phyloP scores from a whole-genome alignment of 1,139 yeast species.

The Blastobotrys aristatus region DNA sequence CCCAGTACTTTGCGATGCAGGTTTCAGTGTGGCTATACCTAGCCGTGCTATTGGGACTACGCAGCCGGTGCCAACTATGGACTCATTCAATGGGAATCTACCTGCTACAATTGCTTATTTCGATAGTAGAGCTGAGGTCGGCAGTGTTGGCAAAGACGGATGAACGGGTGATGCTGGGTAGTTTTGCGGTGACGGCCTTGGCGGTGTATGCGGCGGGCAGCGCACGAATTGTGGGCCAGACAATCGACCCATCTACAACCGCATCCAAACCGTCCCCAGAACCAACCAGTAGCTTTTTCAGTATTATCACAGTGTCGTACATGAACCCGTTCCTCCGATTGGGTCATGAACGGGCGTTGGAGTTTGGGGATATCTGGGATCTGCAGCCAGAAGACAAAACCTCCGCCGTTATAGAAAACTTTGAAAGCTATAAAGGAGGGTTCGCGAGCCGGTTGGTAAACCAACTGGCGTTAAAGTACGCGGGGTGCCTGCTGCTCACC shows the following conservation, averaged over 20 bases:
- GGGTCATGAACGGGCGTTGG: not conserved
- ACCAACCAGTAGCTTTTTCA: not conserved
- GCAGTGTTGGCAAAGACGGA: not conserved
- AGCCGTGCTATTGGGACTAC: not conserved
- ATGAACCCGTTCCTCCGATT: not conserved
- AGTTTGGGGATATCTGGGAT: not conserved
- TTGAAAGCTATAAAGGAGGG: not conserved
- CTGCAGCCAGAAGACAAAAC: not conserved
- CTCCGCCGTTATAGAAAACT: not conserved
- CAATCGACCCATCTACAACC: not conserved
- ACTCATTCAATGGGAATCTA: not conserved
- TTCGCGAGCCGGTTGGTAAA: not conserved
- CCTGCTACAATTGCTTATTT: not conserved
- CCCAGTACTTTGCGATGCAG: no score
- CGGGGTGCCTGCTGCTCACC: not conserved
- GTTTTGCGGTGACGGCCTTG: not conserved
- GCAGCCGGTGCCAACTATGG: not conserved
- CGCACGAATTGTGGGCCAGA: not conserved
- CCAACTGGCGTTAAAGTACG: not conserved
- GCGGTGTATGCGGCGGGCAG: not conserved
- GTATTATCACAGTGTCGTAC: not conserved
- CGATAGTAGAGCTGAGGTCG: not conserved
- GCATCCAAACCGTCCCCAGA: not conserved
- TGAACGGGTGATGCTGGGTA: not conserved
- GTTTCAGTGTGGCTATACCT: not conserved